Percentiles rank a stretch among this genome's conserved stretches.
Conservation (phyloP, 179 eudicot genomes). For the Drosera spatulata region DNA sequence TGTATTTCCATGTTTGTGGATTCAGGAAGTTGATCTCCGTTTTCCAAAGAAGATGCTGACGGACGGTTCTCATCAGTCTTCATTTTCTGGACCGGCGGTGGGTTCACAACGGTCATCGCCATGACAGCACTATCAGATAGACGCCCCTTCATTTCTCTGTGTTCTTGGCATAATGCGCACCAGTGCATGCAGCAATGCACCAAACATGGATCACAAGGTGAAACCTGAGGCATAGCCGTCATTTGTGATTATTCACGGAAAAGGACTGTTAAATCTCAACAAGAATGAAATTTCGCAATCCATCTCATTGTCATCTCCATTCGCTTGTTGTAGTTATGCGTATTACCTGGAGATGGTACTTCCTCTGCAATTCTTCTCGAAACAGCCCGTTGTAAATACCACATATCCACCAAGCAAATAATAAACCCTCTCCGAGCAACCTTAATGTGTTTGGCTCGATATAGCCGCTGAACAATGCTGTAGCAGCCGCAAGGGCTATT, state of each 20-base stretch:
- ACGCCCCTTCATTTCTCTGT: conserved; percentile 50
- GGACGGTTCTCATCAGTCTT: conserved; percentile 12
- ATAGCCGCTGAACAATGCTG: conserved; percentile 34
- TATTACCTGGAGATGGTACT: conserved; percentile 59
- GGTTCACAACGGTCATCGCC: conserved; percentile 21
- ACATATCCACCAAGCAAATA: conserved; percentile 76
- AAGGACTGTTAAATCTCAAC: no score
- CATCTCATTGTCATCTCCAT: no score
- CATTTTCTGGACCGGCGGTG: conserved; percentile 63
- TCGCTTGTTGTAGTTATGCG: background rate
- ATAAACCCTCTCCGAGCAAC: conserved; percentile 51
- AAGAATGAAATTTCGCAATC: no score
- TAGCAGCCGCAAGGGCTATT: conserved; percentile 36
- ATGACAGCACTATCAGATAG: conserved; percentile 23
- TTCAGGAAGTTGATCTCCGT: conserved; percentile 11
- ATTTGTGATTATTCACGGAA: background rate
- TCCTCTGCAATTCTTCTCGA: conserved; percentile 51
- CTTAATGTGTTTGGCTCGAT: conserved; percentile 47
- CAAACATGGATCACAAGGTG: conserved; percentile 50
- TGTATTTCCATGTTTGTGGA: conserved; percentile 24
- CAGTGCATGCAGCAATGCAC: no score
- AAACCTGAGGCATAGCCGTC: conserved; percentile 22
- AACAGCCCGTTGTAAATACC: conserved; percentile 64
- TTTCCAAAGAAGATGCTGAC: conserved; percentile 22
- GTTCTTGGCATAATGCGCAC: conserved; percentile 55